phyloP scores from a whole-genome alignment of 1,139 yeast genomes.

The Taiozyma sp. region DNA sequence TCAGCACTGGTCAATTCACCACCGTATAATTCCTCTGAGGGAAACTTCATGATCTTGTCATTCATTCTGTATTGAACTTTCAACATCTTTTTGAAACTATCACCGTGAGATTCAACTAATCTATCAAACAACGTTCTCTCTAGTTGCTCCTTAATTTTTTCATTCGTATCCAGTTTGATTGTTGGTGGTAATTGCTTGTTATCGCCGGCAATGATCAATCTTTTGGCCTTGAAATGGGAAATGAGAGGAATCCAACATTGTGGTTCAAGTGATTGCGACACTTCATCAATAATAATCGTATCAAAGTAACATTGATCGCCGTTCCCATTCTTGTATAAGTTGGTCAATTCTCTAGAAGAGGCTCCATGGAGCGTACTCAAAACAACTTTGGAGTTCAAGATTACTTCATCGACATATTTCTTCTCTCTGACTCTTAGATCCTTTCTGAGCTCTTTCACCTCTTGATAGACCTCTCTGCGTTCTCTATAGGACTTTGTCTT shows the following conservation, averaged over 20 bases:
- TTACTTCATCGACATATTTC: conserved; percentile 54
- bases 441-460: conserved; percentile 61
- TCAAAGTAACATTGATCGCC: conserved; percentile 48
- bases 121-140: conserved; percentile 79
- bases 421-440: conserved; percentile 68
- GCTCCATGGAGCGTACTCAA: conserved; percentile 87
- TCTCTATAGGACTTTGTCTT: conserved; percentile 66
- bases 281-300: conserved; percentile 89
- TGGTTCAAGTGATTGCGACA: conserved; percentile 90
- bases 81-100: conserved; percentile 49
- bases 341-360: conserved; percentile 62
- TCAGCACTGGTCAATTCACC: conserved; percentile 59
- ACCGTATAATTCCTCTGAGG: conserved; percentile 64
- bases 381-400: conserved; percentile 62
- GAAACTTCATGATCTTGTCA: conserved; percentile 68
- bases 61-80: conserved; percentile 90
- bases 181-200: conserved; percentile 86
- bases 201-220: conserved; percentile 79
- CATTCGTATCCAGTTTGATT: conserved; percentile 41
- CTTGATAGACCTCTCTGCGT: conserved; percentile 61
- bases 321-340: conserved; percentile 33
- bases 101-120: conserved; percentile 48
- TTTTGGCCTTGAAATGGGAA: conserved; percentile 49
- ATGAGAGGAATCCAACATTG: conserved; percentile 97
- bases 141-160: conserved; percentile 33